phyloP scores from a whole-genome alignment of 139 green algal species.

The Chlorella ohadii region DNA sequence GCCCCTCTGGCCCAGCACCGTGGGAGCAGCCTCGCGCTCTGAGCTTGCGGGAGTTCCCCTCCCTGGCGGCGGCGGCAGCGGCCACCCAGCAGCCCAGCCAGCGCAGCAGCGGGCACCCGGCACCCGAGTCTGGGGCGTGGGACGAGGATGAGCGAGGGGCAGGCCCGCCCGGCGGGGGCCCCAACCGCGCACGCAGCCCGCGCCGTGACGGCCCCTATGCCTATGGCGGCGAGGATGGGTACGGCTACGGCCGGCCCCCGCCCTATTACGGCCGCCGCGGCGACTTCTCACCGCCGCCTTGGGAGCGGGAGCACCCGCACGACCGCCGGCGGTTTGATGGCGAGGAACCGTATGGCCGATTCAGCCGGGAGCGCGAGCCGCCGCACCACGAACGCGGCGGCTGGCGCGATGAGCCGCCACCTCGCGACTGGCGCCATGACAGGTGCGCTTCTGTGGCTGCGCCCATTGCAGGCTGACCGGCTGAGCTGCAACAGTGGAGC shows the following conservation, averaged over 20 bases:
- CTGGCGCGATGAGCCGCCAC: neutral
- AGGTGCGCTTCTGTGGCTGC: neutral
- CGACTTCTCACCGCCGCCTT: neutral
- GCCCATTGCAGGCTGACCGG: neutral
- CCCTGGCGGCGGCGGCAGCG: conserved; percentile 58
- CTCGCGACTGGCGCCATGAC: conserved; percentile 12
- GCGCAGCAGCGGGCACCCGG: neutral
- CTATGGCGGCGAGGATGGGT: neutral
- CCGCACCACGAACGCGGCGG: neutral
- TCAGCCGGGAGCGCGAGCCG: neutral
- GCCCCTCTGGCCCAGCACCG: neutral
- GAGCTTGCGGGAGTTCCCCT: conserved; percentile 81
- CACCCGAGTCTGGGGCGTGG: conserved; percentile 28
- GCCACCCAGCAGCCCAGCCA: neutral
- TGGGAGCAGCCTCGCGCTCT: conserved; percentile 46
- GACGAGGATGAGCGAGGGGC: conserved; percentile 52
- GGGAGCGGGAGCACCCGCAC: no score
- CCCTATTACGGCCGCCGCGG: neutral
- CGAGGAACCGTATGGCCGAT: neutral
- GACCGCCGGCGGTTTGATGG: neutral
- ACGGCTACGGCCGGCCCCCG: neutral
- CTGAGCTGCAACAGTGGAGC: neutral
- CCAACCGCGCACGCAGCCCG: neutral
- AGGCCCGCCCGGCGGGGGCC: neutral
- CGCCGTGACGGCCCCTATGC: neutral